Base-by-base conservation (phyloP, 1,139 yeast species). In the Blastobotrys arbuscula region DNA sequence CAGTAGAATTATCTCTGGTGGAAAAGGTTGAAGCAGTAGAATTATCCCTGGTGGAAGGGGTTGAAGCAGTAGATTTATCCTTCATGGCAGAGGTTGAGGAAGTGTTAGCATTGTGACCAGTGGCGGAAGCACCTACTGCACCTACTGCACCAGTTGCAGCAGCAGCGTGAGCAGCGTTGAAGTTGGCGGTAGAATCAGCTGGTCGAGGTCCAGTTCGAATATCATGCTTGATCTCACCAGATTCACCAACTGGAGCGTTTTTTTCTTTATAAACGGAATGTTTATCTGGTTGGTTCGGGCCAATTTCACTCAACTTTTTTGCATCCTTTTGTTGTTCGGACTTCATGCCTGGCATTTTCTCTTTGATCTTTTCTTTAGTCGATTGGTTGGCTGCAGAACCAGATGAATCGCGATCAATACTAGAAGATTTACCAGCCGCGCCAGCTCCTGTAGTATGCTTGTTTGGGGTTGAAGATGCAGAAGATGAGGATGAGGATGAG, bases 331-430 rank as follows among this genome's bases (percentile, higher is more conserved):
- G 39, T 19, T 18, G 39, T n/a, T 36, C 24, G 13, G 39, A 36
- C 13, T 36, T 36, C 7, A 39, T 18, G n/a, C 44, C 44, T 16
- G 44, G 44, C 2, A 28, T 13, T 23, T 40, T 40, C n/a, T 40
- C 36, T 35, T 40, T 40, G 26, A 40, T 8, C 24, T 40, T 40
- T 26, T 40, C 44, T 13, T 24, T 28, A 23, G 36, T 40, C 6
- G 44, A 28, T 40, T 40, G 35, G 8, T 16, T 23, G 13, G 16
- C 31, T 12, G 31, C 31, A 28, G 5, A 12, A 5, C 31, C 12
- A 9, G 31, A 3, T 12, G 5, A 5, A 9, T 28, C n/a, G 13
- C 13, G 31, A 28, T 28, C 13, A 24, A 10, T 24, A 28, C 31
- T 28, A 10, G 28, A 7, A 24, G 28, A 7, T 7, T 6, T 24